phyloP scores from a whole-genome alignment of 768 basidiomycete genomes.

The Lactifluus echinatus region DNA sequence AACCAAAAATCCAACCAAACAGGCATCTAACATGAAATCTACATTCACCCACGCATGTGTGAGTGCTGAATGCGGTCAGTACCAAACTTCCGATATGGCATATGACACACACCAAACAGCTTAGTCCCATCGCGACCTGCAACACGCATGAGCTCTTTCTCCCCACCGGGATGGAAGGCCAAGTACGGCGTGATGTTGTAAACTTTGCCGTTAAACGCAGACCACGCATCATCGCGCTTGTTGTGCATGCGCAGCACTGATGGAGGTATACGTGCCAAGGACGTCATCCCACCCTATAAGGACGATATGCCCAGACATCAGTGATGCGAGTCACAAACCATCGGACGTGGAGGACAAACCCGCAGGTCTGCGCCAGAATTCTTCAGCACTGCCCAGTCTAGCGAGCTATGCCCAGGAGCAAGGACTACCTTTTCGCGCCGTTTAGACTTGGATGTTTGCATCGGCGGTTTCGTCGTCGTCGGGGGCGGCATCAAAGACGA shows the following conservation, averaged over 20 bases:
- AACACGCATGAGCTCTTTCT: constrained; percentile 87
- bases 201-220: constrained; percentile 84
- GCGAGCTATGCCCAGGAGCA: constrained; percentile 80
- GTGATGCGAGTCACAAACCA: background rate
- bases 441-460: constrained; percentile 38
- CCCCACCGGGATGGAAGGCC: constrained; percentile 89
- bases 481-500: constrained; percentile 45
- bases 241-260: constrained; percentile 76
- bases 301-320: constrained; percentile 12
- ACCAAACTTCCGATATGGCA: background rate
- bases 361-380: constrained; percentile 70
- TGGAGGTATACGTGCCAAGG: constrained; percentile 58
- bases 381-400: constrained; percentile 93
- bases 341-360: constrained; percentile 34
- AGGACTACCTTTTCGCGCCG: constrained; percentile 76
- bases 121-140: constrained; percentile 94
- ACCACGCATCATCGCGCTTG: constrained; percentile 84
- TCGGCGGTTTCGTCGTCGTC: constrained; percentile 53
- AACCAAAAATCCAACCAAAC: constrained; percentile 85
- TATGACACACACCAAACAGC: constrained; percentile 66
- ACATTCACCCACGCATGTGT: constrained; percentile 97
- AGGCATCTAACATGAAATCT: constrained; percentile 93
- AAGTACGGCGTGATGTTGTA: constrained; percentile 95
- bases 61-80: constrained; percentile 41
- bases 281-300: constrained; percentile 50